phyloP scores from a whole-genome alignment of 2,329 filamentous ascomycete genomes.

The Monilinia fructigena region DNA sequence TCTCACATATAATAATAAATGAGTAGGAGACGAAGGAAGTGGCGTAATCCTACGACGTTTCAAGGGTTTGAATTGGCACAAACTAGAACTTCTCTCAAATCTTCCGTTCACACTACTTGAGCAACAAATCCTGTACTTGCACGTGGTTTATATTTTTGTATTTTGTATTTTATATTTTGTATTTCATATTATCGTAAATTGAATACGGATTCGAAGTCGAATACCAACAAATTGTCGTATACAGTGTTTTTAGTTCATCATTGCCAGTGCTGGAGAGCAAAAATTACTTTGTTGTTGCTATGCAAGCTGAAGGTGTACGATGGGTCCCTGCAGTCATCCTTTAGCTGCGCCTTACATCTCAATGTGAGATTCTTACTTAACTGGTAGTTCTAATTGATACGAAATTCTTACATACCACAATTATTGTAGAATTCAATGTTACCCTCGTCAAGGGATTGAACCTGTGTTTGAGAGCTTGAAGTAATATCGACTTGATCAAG shows the following conservation, averaged over 20 bases:
- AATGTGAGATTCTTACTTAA: slow-evolving; percentile 14
- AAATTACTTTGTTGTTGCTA: slow-evolving; percentile 4
- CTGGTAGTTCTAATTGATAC: slow-evolving; percentile 19
- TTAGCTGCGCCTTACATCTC: slow-evolving; percentile 21
- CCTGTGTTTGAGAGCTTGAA: slow-evolving; percentile 15
- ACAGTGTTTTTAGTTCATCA: not conserved
- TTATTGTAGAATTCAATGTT: slow-evolving; percentile 5
- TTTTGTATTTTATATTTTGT: not conserved
- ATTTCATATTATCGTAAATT: not conserved
- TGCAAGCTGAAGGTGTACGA: slow-evolving; percentile 14
- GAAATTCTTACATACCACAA: slow-evolving; percentile 17
- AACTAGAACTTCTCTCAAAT: not conserved
- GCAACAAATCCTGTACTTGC: not conserved
- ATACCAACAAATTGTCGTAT: slow-evolving; percentile 10
- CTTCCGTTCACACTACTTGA: not conserved
- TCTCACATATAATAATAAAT: slow-evolving; percentile 15
- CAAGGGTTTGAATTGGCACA: slow-evolving; percentile 9
- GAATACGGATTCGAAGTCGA: slow-evolving; percentile 17
- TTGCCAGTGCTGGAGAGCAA: not conserved
- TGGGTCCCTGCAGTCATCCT: slow-evolving; percentile 23
- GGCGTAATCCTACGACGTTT: slow-evolving; percentile 21
- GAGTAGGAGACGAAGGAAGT: slow-evolving; percentile 21
- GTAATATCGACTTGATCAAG: slow-evolving; percentile 16
- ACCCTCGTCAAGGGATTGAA: slow-evolving; percentile 17
- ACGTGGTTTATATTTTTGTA: not conserved